Evolutionary conservation across 108 stramenopile species (phyloP), one percentile per base, ranked within the genome.

Genomic region (Pseudonitzschia delicatissima): DNA sequence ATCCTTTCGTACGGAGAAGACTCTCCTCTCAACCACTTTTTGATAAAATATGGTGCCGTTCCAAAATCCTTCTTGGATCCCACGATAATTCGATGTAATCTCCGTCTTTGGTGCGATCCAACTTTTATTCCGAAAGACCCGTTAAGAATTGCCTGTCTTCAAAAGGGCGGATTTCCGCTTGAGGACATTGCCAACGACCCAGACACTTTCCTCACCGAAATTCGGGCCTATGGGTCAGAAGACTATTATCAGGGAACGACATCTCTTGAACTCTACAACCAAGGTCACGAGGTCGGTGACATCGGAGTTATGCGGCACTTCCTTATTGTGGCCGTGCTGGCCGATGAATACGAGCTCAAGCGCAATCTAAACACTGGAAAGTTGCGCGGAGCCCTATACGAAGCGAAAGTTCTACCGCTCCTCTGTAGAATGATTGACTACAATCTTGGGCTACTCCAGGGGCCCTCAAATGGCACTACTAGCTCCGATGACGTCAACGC

Each of bases 1-100:
- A 55, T 65, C n/a, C 80, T 86, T 13, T 69, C 71, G n/a, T 86
- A 86, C 47, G 57, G 40, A 42, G 15, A 11, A 11, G 40, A 42
- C 0, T 13, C 15, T 11, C 15, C 40, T 15, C 13, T 42, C 15
- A 0, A 42, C 15, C 13, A 42, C 0, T 42, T 42, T 42, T 13
- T 42, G 40, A 11, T 13, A 11, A 42, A 42, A 42, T 42, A 42
- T 15, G 40, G 40, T 42, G 15, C 40, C 0, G 40, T 42, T 42
- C 40, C 40, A 0, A 42, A 42, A 15, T 42, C 40, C 11, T 42
- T 42, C 11, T 1, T 42, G 40, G 40, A 42, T 42, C 40, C 40
- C 40, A 42, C 40, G 40, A 42, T 42, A 13, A 42, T 42, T 11
- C 11, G 15, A 42, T 42, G 40, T 42, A 15, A 42, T 13, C 13